Base-by-base conservation (phyloP, 805 yeast species). In the Saccharomyces kudriavzevii region DNA sequence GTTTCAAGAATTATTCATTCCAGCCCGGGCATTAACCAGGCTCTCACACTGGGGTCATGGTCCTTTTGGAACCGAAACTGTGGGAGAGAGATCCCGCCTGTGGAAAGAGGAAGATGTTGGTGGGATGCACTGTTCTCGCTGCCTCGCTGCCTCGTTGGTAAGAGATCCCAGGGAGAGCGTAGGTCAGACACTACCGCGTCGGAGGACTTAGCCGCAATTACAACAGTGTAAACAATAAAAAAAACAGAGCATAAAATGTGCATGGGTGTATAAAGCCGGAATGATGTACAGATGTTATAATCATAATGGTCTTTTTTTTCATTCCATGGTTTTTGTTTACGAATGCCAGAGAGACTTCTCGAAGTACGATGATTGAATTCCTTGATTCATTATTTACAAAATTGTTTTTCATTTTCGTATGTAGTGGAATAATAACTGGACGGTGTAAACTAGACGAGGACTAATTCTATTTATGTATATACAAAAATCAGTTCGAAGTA, bases 401-500 rank as follows among this genome's bases (percentile, higher is more conserved):
- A n/a, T 8, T 17, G 4, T 35, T 17, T 35, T 35, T 11, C n/a
- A n/a, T 27, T 27, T 35, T 17, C 2, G 11, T 35, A 35, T 17
- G 24, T 35, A 35, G 13, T 35, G 13, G 24, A 35, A 35, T 17
- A 35, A 6, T 35, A 17, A 35, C 43, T 35, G 43, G 24, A 17
- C 17, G 43, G 43, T 11, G 43, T 35, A 35, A 35, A 17, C 22
- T 17, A 17, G 20, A 35, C 6, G 43, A 17, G 24, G 22, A 11
- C 11, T 13, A 35, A 8, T n/a, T 35, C 4, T 35, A 35, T 17
- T 2, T 35, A 17, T 35, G 17, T 17, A 27, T 27, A 10, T 35
- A 35, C 17, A 17, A 35, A 35, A 35, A 17, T 35, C 24, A 35
- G 11, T 35, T 35, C 8, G 43, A 6, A 85, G 94, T 95, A 99